These are phyloP conservation scores for Schizosaccharomyces osmophilus DNA, from an alignment of 805 yeast species.

Conservation along the genomic window DNA sequence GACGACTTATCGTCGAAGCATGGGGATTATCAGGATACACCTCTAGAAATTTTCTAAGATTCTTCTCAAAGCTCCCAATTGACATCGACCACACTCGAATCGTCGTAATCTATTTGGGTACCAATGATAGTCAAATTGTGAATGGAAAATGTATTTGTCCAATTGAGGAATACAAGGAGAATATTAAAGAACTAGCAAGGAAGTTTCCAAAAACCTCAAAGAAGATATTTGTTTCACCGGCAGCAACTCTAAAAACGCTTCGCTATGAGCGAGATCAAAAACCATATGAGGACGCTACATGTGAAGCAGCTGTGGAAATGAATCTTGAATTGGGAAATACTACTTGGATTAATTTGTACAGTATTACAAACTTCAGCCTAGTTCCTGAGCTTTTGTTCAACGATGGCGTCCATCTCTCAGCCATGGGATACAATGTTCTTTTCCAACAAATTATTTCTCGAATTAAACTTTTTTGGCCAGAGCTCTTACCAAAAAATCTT, in stretches of 20 bases:
- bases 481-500: neutral
- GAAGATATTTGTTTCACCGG: neutral
- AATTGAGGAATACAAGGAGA: neutral
- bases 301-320: neutral
- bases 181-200: neutral
- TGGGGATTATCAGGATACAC: conserved; percentile 1
- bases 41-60: neutral
- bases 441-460: neutral
- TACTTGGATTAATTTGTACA: neutral
- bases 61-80: neutral
- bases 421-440: neutral
- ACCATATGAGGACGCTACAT: neutral
- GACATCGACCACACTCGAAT: neutral
- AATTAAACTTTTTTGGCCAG: neutral
- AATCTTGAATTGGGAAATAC: too few relatives aligned
- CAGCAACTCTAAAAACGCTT: neutral
- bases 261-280: neutral
- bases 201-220: neutral
- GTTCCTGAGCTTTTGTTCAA: neutral
- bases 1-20: neutral
- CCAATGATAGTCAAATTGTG: neutral
- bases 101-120: neutral
- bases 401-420: neutral
- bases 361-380: neutral
- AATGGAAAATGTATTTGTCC: neutral